Percentiles rank a stretch among this genome's conserved stretches.
Evolutionary conservation across 1,284 basidiomycete genomes (phyloP).

Genomic region (Cryptococcus amylolentus): DNA sequence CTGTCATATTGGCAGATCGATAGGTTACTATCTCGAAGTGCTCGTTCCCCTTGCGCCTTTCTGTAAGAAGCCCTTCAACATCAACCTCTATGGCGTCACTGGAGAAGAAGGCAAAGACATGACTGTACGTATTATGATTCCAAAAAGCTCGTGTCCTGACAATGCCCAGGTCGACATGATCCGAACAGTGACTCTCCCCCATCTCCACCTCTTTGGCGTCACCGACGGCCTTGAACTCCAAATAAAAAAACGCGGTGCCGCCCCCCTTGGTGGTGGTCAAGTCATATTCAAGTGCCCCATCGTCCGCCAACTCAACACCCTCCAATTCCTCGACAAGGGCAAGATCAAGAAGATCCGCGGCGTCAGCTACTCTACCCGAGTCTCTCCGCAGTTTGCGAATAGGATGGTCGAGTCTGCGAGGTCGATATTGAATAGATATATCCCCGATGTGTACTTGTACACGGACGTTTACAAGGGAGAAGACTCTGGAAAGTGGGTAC

Average conservation of each 20-base stretch:
- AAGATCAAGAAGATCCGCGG: slow-evolving; percentile 92
- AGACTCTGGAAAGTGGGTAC: slow-evolving; percentile 84
- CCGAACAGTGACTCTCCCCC: slow-evolving; percentile 87
- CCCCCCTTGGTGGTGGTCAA: slow-evolving; percentile 88
- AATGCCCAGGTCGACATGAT: slow-evolving; percentile 72
- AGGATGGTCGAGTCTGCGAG: slow-evolving; percentile 93
- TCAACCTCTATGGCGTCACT: slow-evolving; percentile 85
- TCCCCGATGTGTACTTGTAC: slow-evolving; percentile 97
- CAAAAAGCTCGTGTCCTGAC: slow-evolving; percentile 3
- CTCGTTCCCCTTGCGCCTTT: slow-evolving; percentile 88
- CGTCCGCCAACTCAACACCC: slow-evolving; percentile 80
- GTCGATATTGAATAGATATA: slow-evolving; percentile 88
- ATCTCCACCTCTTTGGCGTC: slow-evolving; percentile 83
- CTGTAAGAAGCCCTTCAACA: slow-evolving; percentile 76
- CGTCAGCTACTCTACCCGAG: slow-evolving; percentile 89
- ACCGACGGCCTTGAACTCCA: slow-evolving; percentile 81
- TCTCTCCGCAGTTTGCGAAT: slow-evolving; percentile 95
- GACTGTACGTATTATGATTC: slow-evolving; percentile 58
- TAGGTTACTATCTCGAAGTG: slow-evolving; percentile 90
- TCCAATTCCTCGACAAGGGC: slow-evolving; percentile 88
- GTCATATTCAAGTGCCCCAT: slow-evolving; percentile 89
- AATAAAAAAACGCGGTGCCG: slow-evolving; percentile 90
- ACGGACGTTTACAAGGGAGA: slow-evolving; percentile 98
- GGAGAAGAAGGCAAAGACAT: slow-evolving; percentile 78
- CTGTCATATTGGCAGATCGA: slow-evolving; percentile 76